phyloP scores from a whole-genome alignment of 2,329 filamentous ascomycete species.

The Aureobasidium sp. region DNA sequence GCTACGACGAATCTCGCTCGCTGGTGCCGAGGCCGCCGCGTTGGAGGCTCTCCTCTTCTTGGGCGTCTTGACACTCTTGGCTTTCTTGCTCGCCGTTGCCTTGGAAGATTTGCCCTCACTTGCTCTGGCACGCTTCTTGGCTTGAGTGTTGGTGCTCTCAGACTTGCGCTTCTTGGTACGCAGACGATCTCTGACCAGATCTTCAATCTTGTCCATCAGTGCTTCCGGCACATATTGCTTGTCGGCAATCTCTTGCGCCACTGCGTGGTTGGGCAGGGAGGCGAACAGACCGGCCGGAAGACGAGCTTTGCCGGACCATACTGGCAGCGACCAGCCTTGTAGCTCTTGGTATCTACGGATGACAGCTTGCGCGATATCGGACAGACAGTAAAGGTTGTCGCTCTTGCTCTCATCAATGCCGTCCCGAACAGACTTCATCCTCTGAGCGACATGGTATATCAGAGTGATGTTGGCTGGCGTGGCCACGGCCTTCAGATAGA shows the following conservation, averaged over 20 bases:
- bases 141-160: conserved; percentile 22
- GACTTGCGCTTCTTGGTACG: conserved; percentile 50
- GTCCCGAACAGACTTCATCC: conserved; percentile 84
- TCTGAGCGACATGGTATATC: conserved; percentile 86
- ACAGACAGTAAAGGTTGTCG: conserved; percentile 75
- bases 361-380: conserved; percentile 76
- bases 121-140: conserved; percentile 25
- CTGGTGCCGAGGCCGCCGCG: conserved; percentile 29
- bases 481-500: conserved; percentile 76
- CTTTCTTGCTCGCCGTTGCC: conserved; percentile 24
- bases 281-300: conserved; percentile 74
- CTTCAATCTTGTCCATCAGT: conserved; percentile 63
- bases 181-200: conserved; percentile 62
- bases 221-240: conserved; percentile 77
- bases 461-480: conserved; percentile 81
- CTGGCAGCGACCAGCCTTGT: conserved; percentile 78
- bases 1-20: conserved; percentile 39
- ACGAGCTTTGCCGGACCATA: conserved; percentile 72
- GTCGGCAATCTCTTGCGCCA: conserved; percentile 77
- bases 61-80: conserved; percentile 32
- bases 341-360: conserved; percentile 81
- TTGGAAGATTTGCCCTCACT: conserved; percentile 23
- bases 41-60: conserved; percentile 29
- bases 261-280: conserved; percentile 65
- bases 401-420: conserved; percentile 61